Evolutionary conservation across 176 grass and related monocot genomes (phyloP), one percentile per base, ranked within the genome.

Genomic region (Chloris gayana): DNA sequence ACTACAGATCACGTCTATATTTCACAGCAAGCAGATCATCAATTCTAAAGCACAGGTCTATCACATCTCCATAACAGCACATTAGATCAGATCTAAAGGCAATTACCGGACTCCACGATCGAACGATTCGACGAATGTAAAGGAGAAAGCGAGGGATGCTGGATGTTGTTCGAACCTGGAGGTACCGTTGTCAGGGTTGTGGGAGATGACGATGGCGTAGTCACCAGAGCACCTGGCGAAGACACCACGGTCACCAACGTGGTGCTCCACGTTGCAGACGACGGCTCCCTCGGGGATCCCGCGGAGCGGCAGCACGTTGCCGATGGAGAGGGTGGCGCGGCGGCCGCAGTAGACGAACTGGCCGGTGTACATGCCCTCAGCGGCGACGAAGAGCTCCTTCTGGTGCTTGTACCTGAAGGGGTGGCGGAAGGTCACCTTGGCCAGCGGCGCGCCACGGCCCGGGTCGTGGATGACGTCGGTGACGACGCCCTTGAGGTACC

Each of bases 311-410:
- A 97, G 91, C 13, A 94, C 94, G 75, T 97, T 97, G 18, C 94
- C 94, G 41, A 97, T 88, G 83, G 86, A 85, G 26, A 97, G 91
- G 0, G 79, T 82, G 22, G 94, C 94, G 58, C 91, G 90, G 89
- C 94, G 94, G 2, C 94, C 94, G 83, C 94, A 97, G 89, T 97
- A 97, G 22, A 97, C 75, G 65, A 90, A 94, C 80, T 97, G 94
- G 12, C 94, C 94, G 3, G 94, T 92, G 91, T 97, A 97, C 87
- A 97, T 94, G 42, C 94, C 94, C 80, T 97, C 94, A 19, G 94
- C 94, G 12, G 91, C 91, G 15, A 97, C 92, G 79, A 97, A 97
- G 14, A 92, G 89, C 77, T 97, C 94, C 87, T 97, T 97, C 89
- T 94, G 94, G 57, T 90, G 94, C 89, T 92, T 86, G 91, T 97